Evolutionary conservation across 495 filamentous ascomycete genomes (phyloP).

Genomic region (Sphaerosporella brunnea): DNA sequence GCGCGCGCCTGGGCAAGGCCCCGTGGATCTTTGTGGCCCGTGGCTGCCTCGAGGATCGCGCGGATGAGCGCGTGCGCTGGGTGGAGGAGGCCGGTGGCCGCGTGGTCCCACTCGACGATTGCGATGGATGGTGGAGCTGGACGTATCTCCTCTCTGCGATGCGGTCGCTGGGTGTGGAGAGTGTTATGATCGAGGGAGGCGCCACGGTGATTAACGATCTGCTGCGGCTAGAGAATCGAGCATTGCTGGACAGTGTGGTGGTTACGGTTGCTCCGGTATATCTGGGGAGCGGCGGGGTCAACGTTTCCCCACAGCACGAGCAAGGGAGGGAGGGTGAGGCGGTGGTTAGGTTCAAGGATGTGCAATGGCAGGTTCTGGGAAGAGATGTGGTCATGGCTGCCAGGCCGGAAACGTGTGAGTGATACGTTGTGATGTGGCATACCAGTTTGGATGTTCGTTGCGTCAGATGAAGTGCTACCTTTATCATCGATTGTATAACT

Average conservation of each 20-base stretch:
- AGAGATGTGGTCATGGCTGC: conserved; percentile 64
- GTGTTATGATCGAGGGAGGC: conserved; percentile 81
- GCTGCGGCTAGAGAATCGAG: conserved; percentile 40
- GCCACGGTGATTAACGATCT: conserved; percentile 61
- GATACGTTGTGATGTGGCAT: too few species aligned
- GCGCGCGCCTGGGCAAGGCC: conserved; percentile 47
- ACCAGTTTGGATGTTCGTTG: too few species aligned
- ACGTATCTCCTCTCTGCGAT: conserved; percentile 40
- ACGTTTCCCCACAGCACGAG: conserved; percentile 43
- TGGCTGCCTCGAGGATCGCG: conserved; percentile 17
- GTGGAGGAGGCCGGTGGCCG: conserved; percentile 29
- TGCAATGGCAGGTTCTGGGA: conserved; percentile 56
- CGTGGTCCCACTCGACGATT: conserved; percentile 21
- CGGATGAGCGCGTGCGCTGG: conserved; percentile 10
- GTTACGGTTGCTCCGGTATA: conserved; percentile 74
- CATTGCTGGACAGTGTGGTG: conserved; percentile 53
- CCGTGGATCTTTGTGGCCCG: conserved; percentile 46
- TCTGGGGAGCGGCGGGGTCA: conserved; percentile 60
- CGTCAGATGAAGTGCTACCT: too few species aligned
- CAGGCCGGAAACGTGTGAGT: too few species aligned
- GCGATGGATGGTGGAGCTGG: conserved; percentile 35
- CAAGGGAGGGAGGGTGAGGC: conserved; percentile 33
- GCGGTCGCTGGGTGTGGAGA: conserved; percentile 42
- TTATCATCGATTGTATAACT: too few species aligned
- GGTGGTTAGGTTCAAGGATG: conserved; percentile 44